Evolutionary conservation across 257 asterid genomes (phyloP).

Genomic region (Oldenlandia corymbosa): DNA sequence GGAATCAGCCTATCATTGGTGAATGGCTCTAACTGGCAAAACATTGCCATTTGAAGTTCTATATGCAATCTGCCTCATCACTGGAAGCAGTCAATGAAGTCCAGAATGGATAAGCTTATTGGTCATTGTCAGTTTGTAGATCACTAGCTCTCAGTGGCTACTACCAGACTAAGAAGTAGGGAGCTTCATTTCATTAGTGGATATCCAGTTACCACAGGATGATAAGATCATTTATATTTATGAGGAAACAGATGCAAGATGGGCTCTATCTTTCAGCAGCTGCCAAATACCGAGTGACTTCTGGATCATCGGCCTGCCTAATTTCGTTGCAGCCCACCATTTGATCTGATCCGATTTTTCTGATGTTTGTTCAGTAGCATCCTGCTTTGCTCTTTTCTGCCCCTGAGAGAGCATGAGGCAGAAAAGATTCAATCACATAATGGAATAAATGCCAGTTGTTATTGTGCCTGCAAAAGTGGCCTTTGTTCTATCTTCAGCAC

Average conservation of each 20-base stretch:
- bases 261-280: conserved; percentile 1
- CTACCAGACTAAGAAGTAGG: conserved; percentile 3
- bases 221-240: conserved; percentile 4
- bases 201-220: too few relatives aligned
- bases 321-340: neutral
- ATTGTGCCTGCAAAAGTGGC: neutral
- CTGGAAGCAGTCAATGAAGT: neutral
- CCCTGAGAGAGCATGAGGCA: too few relatives aligned
- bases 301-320: neutral
- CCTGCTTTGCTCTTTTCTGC: neutral
- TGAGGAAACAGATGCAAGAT: neutral
- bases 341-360: neutral
- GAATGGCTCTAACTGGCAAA: neutral
- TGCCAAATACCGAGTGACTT: neutral
- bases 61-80: neutral
- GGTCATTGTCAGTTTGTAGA: conserved; percentile 6
- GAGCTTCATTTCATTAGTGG: too few relatives aligned
- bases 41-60: neutral
- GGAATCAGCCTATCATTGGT: neutral
- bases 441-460: too few relatives aligned
- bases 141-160: conserved; percentile 8
- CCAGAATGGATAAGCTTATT: neutral
- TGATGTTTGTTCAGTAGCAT: neutral
- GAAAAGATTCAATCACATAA: too few relatives aligned
- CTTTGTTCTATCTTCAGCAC: neutral